phyloP scores from a whole-genome alignment of 2,329 filamentous ascomycete genomes.

The Biscogniauxia mediterranea region DNA sequence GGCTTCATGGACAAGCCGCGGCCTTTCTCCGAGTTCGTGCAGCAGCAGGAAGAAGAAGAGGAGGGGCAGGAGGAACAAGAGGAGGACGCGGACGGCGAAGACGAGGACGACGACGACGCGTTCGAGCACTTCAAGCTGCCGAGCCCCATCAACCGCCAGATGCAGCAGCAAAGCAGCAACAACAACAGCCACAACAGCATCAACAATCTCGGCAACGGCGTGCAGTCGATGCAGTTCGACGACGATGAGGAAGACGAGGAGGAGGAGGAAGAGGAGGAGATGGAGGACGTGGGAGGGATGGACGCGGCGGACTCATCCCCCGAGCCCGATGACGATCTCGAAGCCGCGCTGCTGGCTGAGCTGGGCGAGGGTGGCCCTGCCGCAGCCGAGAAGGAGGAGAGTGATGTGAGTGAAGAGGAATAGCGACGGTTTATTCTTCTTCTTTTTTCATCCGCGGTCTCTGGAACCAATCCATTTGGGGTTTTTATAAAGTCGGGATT shows the following conservation, averaged over 20 bases:
- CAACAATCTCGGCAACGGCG: slow-evolving; percentile 18
- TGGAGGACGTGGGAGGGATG: slow-evolving; percentile 31
- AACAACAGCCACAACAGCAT: slow-evolving; percentile 7
- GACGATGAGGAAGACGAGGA: slow-evolving; percentile 34
- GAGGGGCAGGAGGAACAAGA: slow-evolving; percentile 40
- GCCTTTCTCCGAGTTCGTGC: slow-evolving; percentile 54
- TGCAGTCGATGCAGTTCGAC: slow-evolving; percentile 25
- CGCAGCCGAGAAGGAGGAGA: slow-evolving; percentile 22
- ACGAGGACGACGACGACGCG: slow-evolving; percentile 40
- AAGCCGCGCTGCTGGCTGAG: slow-evolving; percentile 30
- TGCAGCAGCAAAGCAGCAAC: slow-evolving; percentile 23
- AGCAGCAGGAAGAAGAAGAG: slow-evolving; percentile 45
- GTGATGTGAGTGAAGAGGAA: slow-evolving; percentile 35
- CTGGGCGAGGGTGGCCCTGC: slow-evolving; percentile 14
- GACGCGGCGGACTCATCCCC: slow-evolving; percentile 14
- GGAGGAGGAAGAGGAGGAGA: slow-evolving; percentile 36
- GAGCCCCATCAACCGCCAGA: slow-evolving; percentile 48
- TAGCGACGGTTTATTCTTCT: slow-evolving; percentile 5
- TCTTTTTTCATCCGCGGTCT: too few species aligned
- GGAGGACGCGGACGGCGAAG: slow-evolving; percentile 48
- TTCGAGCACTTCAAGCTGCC: slow-evolving; percentile 49
- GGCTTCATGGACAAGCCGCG: slow-evolving; percentile 44
- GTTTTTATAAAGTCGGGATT: too few species aligned
- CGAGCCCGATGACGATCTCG: slow-evolving; percentile 29
- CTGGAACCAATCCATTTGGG: too few species aligned